These are phyloP conservation scores for Raphanus sativus DNA, from an alignment of 345 rosid species.

Conservation along the genomic window DNA sequence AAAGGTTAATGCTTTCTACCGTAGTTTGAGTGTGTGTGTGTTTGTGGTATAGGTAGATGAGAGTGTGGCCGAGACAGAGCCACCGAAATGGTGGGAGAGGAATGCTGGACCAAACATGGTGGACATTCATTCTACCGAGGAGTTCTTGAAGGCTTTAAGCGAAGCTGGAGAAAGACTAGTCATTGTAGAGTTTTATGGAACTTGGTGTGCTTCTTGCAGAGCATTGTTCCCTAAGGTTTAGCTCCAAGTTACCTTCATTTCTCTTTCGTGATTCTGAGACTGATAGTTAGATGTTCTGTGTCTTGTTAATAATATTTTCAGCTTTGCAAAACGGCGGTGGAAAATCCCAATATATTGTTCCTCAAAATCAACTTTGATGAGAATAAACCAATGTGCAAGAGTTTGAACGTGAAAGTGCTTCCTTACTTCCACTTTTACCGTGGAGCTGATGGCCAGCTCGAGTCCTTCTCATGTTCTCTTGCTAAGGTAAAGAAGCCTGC, in stretches of 20 bases:
- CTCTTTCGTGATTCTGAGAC: not conserved
- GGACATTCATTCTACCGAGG: slow-evolving; percentile 86
- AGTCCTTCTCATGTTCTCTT: slow-evolving; percentile 87
- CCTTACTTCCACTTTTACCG: slow-evolving; percentile 91
- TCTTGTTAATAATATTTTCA: slow-evolving; percentile 28
- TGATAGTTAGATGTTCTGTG: not conserved
- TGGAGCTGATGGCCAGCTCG: slow-evolving; percentile 80
- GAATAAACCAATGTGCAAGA: slow-evolving; percentile 89
- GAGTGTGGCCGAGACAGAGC: slow-evolving; percentile 58
- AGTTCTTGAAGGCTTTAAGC: slow-evolving; percentile 68
- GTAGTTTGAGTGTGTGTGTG: slow-evolving; percentile 5
- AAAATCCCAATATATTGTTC: slow-evolving; percentile 68
- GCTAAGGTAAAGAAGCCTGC: slow-evolving; percentile 57
- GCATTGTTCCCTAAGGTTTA: slow-evolving; percentile 81
- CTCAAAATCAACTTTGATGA: slow-evolving; percentile 87
- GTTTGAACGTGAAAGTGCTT: slow-evolving; percentile 81
- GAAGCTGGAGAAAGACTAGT: slow-evolving; percentile 82
- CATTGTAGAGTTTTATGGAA: slow-evolving; percentile 91
- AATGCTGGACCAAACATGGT: slow-evolving; percentile 81
- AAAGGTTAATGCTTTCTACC: not conserved
- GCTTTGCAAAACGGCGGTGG: slow-evolving; percentile 82
- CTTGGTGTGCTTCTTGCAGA: slow-evolving; percentile 95
- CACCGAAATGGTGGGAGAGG: slow-evolving; percentile 94
- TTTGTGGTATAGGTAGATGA: slow-evolving; percentile 32
- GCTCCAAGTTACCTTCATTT: not conserved